Conservation (phyloP, 768 basidiomycete genomes). For the Chalciporus chontae region DNA sequence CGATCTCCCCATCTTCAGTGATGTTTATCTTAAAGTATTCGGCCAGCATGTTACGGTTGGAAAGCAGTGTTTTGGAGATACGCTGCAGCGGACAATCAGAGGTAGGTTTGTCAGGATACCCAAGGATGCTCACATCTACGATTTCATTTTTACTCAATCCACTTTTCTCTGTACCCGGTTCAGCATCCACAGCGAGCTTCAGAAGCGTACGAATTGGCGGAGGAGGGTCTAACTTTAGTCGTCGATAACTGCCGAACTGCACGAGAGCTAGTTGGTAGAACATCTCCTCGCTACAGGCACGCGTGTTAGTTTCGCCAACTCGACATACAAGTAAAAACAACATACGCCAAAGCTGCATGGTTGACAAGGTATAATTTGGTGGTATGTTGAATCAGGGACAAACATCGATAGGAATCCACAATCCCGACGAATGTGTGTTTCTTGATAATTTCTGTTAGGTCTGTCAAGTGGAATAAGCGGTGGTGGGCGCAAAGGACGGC, state of each 20-base stretch:
- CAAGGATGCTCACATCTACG: slow-evolving; percentile 53
- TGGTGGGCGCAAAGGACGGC: background rate
- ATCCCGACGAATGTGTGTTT: slow-evolving; percentile 93
- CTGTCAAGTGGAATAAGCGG: slow-evolving; percentile 37
- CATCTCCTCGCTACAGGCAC: slow-evolving; percentile 69
- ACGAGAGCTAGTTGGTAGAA: slow-evolving; percentile 92
- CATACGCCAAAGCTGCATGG: slow-evolving; percentile 79
- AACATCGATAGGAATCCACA: slow-evolving; percentile 67
- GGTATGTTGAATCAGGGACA: slow-evolving; percentile 82
- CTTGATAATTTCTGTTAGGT: slow-evolving; percentile 75
- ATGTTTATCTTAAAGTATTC: slow-evolving; percentile 90
- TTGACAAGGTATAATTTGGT: slow-evolving; percentile 90
- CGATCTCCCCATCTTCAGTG: slow-evolving; percentile 60
- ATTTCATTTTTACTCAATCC: slow-evolving; percentile 59
- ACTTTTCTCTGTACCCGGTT: slow-evolving; percentile 48
- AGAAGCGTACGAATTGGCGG: slow-evolving; percentile 70
- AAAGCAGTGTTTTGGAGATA: slow-evolving; percentile 58
- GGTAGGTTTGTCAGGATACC: background rate
- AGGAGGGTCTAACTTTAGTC: slow-evolving; percentile 78
- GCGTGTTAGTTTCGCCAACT: background rate
- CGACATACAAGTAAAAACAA: slow-evolving; percentile 11
- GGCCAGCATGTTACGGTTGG: slow-evolving; percentile 74
- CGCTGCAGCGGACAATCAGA: slow-evolving; percentile 38
- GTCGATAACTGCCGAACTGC: slow-evolving; percentile 83
- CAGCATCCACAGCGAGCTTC: slow-evolving; percentile 72